A percentile compares a stretch with the other conserved stretches of the same genome.
Conservation (phyloP, 768 basidiomycete species). For the Mrakia hoshinonis region DNA sequence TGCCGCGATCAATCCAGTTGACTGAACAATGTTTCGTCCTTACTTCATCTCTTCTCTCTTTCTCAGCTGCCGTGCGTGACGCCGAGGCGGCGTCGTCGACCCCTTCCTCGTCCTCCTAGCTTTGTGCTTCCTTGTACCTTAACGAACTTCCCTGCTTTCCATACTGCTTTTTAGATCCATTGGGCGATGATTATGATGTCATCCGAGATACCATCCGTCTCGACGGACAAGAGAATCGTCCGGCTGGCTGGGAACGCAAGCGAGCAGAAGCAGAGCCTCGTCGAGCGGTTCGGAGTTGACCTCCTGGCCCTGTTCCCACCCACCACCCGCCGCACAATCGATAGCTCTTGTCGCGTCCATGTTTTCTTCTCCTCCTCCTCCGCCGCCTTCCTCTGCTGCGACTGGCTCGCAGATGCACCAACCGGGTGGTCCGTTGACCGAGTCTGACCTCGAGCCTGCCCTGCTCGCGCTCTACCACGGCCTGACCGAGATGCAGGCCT, state of each 20-base stretch:
- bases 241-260: too few species aligned
- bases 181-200: background rate
- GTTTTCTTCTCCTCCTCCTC: background rate
- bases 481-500: constrained; percentile 17
- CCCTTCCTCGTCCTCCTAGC: background rate
- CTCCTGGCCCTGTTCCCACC: background rate
- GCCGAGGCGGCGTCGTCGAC: background rate
- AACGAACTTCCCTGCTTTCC: background rate
- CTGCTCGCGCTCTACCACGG: constrained; percentile 10
- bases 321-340: too few species aligned
- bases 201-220: too few species aligned
- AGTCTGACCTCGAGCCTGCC: background rate
- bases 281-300: too few species aligned
- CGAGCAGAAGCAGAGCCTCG: too few species aligned
- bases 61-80: background rate
- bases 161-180: background rate
- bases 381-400: too few species aligned
- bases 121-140: background rate
- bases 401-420: too few species aligned
- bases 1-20: background rate
- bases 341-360: background rate
- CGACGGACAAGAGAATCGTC: too few species aligned
- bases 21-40: background rate
- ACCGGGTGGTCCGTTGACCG: background rate
- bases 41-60: background rate